Evolutionary conservation across 2,329 filamentous ascomycete genomes (phyloP).

Genomic region (Cladosporium oxysporum): DNA sequence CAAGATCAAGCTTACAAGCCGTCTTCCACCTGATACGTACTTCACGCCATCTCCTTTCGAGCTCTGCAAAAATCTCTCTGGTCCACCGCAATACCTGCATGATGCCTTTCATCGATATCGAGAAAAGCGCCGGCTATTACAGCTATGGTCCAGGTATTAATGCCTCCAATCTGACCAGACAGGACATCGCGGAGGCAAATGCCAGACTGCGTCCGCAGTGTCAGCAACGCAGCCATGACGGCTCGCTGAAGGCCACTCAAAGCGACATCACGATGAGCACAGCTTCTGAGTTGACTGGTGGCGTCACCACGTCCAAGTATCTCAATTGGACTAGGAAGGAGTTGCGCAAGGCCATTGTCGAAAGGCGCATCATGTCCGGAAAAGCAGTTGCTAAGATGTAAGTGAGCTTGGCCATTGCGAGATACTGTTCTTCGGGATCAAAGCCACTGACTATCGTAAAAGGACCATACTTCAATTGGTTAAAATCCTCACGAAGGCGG

Average conservation of each 20-base stretch:
- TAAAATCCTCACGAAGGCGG: not conserved
- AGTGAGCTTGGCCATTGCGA: not conserved
- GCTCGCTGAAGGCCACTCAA: not conserved
- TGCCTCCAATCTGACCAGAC: constrained; percentile 7
- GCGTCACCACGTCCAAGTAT: not conserved
- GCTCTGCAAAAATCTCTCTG: not conserved
- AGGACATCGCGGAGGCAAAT: constrained; percentile 1
- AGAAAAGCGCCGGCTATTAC: not conserved
- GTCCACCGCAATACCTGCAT: not conserved
- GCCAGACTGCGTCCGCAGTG: not conserved
- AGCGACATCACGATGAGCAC: not conserved
- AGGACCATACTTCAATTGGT: not conserved
- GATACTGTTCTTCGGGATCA: not conserved
- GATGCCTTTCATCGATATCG: not conserved
- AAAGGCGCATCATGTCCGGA: not conserved
- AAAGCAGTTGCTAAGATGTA: constrained; percentile 1
- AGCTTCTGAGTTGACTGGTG: too few relatives aligned
- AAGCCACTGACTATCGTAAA: not conserved
- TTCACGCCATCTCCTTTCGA: not conserved
- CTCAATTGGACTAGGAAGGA: not conserved
- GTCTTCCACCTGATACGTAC: not conserved
- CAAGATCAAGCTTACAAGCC: not conserved
- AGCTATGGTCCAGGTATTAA: not conserved
- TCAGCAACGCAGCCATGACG: too few relatives aligned
- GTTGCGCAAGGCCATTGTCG: not conserved